Base-by-base conservation (phyloP, 257 asterid genomes). In the Penstemon barbatus region DNA sequence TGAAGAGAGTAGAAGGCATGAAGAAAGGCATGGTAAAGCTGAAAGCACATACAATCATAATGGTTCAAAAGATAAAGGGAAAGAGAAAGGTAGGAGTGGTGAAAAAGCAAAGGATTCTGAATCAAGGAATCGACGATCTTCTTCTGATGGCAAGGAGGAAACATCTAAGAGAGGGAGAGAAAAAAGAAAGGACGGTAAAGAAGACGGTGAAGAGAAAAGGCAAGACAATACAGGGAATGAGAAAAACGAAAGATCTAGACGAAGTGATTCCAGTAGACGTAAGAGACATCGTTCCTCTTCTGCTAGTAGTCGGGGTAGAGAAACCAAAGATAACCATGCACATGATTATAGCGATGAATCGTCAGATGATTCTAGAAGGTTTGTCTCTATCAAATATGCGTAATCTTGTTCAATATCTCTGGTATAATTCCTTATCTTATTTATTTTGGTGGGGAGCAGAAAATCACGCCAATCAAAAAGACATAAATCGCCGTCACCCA, bases 361-460 rank as follows among this genome's bases (percentile, higher is more conserved):
- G 46, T 87, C 89, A 13, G 96, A 84, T 79, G 87, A 82, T 78
- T 80, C 95, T 60, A 85, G 73, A 82, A 87, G 88, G 99, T 94
- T 67, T 65, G 63, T 65, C 49, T 72, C 63, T 42, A 42, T 69
- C 40, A 46, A 52, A 52, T 49, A 13, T 55, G 15, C 48, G 8
- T 48, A 44, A 58, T 72, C 61, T 50, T 66, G 63, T 70, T 68
- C 57, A 18, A 59, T 57, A 49, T 58, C 49, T 60, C 57, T 48
- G 12, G 5, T 45, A 37, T 59, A 10, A 44, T 70, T 71, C 53
- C 64, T 74, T 73, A 65, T 68, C 41, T 61, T 68, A 9, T 54
- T 65, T 65, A 45, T 13, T 56, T 66, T 74, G 72, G 67, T 77
- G 75, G 74, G 58, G 57, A 74, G 75, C 89, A 94, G 99, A 85